Evolutionary conservation across 495 filamentous ascomycete species (phyloP).

Genomic region (Patellaria atrata): DNA sequence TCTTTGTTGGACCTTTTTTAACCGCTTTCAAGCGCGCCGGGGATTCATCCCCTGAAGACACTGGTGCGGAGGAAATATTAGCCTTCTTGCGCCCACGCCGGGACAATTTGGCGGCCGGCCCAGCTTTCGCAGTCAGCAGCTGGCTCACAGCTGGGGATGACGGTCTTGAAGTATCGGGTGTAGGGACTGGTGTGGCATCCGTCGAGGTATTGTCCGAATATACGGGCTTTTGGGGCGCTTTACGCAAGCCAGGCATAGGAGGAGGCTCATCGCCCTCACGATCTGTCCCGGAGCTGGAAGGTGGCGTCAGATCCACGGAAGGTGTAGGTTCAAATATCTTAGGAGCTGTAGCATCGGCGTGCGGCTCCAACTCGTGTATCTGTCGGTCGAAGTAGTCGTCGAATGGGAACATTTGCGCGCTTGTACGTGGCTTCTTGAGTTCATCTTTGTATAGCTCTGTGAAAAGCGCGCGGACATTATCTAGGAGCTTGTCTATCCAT

Average conservation of each 20-base stretch:
- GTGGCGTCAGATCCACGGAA: constrained; percentile 24
- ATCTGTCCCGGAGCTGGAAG: constrained; percentile 25
- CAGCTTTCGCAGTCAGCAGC: constrained; percentile 54
- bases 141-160: constrained; percentile 51
- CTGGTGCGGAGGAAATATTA: constrained; percentile 46
- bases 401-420: constrained; percentile 63
- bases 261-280: constrained; percentile 32
- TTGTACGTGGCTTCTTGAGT: constrained; percentile 64
- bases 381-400: constrained; percentile 92
- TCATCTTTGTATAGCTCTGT: constrained; percentile 77
- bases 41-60: constrained; percentile 73
- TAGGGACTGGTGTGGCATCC: constrained; percentile 49
- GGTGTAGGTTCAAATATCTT: constrained; percentile 20
- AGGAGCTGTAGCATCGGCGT: constrained; percentile 28
- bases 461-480: constrained; percentile 85
- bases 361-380: constrained; percentile 64
- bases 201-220: constrained; percentile 33
- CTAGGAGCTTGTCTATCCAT: constrained; percentile 93
- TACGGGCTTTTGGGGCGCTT: constrained; percentile 21
- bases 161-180: constrained; percentile 69
- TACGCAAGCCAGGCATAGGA: constrained; percentile 41
- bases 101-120: constrained; percentile 60
- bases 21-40: constrained; percentile 36
- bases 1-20: constrained; percentile 39
- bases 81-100: constrained; percentile 74